Evolutionary conservation across 768 basidiomycete species (phyloP), one percentile per base, ranked within the genome.

Genomic region (Mycena polygramma): DNA sequence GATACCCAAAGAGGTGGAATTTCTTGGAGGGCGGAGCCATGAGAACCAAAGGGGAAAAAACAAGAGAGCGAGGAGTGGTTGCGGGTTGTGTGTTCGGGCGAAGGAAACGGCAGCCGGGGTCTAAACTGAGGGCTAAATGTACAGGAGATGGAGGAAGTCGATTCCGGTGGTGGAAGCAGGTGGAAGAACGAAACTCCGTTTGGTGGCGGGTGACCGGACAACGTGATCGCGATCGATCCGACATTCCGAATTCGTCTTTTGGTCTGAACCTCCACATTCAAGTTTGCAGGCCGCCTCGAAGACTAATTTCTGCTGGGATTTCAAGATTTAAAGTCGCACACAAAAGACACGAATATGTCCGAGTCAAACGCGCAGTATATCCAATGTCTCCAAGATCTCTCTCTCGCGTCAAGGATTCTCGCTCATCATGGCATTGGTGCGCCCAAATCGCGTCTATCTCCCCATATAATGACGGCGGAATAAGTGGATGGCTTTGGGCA

Each of bases 1-100:
- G 82, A 66, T 77, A 81, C 1, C 81, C 82, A 68, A 79, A 82
- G 24, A 83, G 76, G 57, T 77, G 74, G 69, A 49, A 71, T 10
- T 71, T 57, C 37, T 71, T 66, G 7, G 64, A 57, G 19, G 57
- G 63, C 39, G 69, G 63, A 11, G 58, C 43, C 63, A 64, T 65
- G n/a, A 15, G 13, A 37, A 3, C 4, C 17, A 10, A 39, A 57
- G 9, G 15, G n/a, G 22, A 39, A n/a, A 13, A 39, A 22, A 2
- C 9, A 41, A 41, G 30, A 10, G 22, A 24, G n/a, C 48, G 9
- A 9, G 1, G n/a, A 49, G 14, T 6, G 30, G 30, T 30, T 30
- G 30, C 30, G 30, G 2, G n/a, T n/a, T 45, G 43, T 11, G 15
- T 9, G 43, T 17, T 4, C 43, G 17, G 43, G 15, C 15, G 43